Base-by-base conservation (phyloP, 495 filamentous ascomycete genomes). In the Penicillium mononematosum region DNA sequence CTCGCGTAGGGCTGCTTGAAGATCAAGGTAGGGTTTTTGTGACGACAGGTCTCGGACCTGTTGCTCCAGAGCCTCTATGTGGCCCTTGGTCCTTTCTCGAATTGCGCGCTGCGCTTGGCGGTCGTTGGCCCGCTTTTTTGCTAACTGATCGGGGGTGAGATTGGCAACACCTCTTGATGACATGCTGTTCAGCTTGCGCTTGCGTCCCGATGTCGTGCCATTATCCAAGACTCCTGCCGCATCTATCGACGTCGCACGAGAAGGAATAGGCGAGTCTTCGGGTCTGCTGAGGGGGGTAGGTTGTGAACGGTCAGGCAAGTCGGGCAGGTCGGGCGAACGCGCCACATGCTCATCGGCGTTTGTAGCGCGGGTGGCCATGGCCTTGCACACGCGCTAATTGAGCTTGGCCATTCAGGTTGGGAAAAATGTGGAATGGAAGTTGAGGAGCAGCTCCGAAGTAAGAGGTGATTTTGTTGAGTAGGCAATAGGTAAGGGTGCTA, bases 101-200 rank as follows among this genome's bases (percentile, higher is more conserved):
- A 95, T 96, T 17, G 89, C 89, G 48, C 89, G 83, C 69, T 96
- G 91, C 17, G 91, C 91, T 71, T 92, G 89, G 41, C 91, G 83
- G 67, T 96, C 91, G 70, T 95, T 95, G 65, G 89, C 90, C 53
- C 91, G 82, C 72, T 96, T 96, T 65, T 87, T 83, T 7, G 81
- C 85, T 46, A 89, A 76, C 66, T 91, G 87, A 24, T 85, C 80
- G n/a, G 84, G 82, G 12, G 85, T 88, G 58, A 91, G 81, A 56
- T 85, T 89, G 50, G 86, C 84, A 19, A 91, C 87, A 39, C 86
- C 86, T 54, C 88, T 77, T 25, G 83, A 81, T n/a, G 82, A 85
- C 9, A 74, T 71, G 60, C 70, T 76, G 52, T 75, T 77, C 52
- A 78, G 61, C 54, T 79, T 80, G 64, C 79, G 77, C 58, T 79